Evolutionary conservation across 1,139 yeast species (phyloP).

Genomic region (Yarrowia galli): DNA sequence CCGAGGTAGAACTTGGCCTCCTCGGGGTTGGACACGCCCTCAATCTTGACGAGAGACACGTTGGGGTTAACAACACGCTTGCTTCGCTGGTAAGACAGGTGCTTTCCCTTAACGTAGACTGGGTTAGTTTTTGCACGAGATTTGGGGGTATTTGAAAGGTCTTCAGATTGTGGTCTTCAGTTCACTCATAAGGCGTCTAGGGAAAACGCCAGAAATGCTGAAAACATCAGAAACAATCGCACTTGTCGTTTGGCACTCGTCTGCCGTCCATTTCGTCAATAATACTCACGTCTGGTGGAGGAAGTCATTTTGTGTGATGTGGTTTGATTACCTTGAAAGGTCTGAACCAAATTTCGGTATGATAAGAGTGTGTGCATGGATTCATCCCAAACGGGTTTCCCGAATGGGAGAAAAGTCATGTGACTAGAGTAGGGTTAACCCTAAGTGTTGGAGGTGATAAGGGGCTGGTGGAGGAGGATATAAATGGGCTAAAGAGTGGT

Average conservation of each 20-base stretch:
- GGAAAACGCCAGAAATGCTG: neutral
- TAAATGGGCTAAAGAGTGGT: too few species aligned
- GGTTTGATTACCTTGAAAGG: slow-evolving; percentile 38
- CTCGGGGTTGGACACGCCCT: slow-evolving; percentile 89
- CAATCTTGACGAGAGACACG: slow-evolving; percentile 92
- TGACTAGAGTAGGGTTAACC: slow-evolving; percentile 33
- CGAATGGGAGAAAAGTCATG: slow-evolving; percentile 1
- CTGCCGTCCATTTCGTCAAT: slow-evolving; percentile 3
- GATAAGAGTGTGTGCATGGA: slow-evolving; percentile 33
- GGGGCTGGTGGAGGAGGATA: too few species aligned
- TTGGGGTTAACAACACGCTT: slow-evolving; percentile 98
- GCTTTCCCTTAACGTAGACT: slow-evolving; percentile 99
- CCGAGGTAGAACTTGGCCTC: slow-evolving; percentile 99
- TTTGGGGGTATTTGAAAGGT: neutral
- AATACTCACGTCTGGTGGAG: slow-evolving; percentile 38
- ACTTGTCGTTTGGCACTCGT: neutral
- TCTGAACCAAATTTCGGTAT: slow-evolving; percentile 37
- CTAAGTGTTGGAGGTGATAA: neutral
- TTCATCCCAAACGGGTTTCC: slow-evolving; percentile 30
- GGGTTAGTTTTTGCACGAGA: slow-evolving; percentile 42
- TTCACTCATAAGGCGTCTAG: neutral
- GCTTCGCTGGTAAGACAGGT: slow-evolving; percentile 99
- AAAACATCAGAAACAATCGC: neutral
- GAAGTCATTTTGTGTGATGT: slow-evolving; percentile 35
- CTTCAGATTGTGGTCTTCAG: neutral